Evolutionary conservation across 2,329 filamentous ascomycete genomes (phyloP).

Genomic region (Claviceps capensis): DNA sequence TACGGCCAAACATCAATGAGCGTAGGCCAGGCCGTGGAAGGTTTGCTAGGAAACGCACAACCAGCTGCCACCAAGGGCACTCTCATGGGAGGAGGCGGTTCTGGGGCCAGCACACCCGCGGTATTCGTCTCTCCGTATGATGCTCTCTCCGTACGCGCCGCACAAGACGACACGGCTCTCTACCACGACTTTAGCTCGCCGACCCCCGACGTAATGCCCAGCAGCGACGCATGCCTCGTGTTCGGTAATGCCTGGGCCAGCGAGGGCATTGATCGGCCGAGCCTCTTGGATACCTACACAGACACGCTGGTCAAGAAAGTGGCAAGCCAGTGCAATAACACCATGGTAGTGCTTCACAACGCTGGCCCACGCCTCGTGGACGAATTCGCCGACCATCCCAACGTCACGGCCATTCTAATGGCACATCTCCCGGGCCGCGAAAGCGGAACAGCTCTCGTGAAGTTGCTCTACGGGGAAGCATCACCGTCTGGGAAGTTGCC

Average conservation of each 20-base stretch:
- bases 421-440: conserved; percentile 53
- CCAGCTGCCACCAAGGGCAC: conserved; percentile 29
- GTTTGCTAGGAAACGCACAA: conserved; percentile 8
- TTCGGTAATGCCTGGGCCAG: conserved; percentile 56
- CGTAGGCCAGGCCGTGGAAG: conserved; percentile 8
- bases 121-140: conserved; percentile 40
- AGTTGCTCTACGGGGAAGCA: conserved; percentile 42
- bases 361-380: conserved; percentile 48
- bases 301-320: conserved; percentile 44
- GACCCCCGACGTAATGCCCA: conserved; percentile 33
- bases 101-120: conserved; percentile 32
- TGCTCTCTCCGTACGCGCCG: conserved; percentile 36
- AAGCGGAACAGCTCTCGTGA: conserved; percentile 39
- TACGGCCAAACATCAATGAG: conserved; percentile 16
- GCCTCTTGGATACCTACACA: conserved; percentile 51
- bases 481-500: conserved; percentile 45
- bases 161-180: conserved; percentile 40
- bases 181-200: conserved; percentile 43
- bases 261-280: conserved; percentile 53
- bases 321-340: conserved; percentile 44
- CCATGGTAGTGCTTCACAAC: conserved; percentile 52
- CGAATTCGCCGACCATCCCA: conserved; percentile 46
- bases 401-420: conserved; percentile 50
- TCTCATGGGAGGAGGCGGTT: conserved; percentile 29
- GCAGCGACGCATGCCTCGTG: conserved; percentile 51